Evolutionary conservation across 2,329 filamentous ascomycete species (phyloP).

Genomic region (Fusarium dlaminii): DNA sequence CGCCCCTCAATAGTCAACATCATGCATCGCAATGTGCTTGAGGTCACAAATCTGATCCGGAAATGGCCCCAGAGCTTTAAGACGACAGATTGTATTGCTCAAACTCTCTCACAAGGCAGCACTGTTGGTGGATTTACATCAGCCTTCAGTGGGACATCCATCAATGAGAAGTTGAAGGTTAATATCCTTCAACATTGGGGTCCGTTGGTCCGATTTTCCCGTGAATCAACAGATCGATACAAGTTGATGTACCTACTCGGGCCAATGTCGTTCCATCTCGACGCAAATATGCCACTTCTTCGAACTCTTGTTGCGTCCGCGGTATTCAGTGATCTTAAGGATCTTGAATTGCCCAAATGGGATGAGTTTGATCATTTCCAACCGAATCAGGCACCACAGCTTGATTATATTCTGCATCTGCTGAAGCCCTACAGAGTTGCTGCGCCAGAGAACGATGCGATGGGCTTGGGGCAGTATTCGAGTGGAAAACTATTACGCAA

Average conservation of each 20-base stretch:
- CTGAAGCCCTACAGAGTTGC: constrained; percentile 33
- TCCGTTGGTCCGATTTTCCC: constrained; percentile 21
- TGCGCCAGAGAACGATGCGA: constrained; percentile 1
- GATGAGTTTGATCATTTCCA: constrained; percentile 37
- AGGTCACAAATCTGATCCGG: constrained; percentile 21
- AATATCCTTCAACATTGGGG: constrained; percentile 35
- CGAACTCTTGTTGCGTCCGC: constrained; percentile 36
- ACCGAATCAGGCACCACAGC: constrained; percentile 29
- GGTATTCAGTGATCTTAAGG: constrained; percentile 30
- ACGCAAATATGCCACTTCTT: constrained; percentile 32
- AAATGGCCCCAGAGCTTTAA: constrained; percentile 31
- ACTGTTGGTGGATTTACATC: constrained; percentile 31
- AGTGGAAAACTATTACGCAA: constrained; percentile 38
- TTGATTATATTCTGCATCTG: constrained; percentile 29
- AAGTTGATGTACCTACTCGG: constrained; percentile 38
- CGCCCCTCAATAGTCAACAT: constrained; percentile 30
- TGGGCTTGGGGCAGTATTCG: constrained; percentile 25
- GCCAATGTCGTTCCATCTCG: constrained; percentile 34
- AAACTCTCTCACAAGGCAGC: constrained; percentile 15
- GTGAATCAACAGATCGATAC: constrained; percentile 14
- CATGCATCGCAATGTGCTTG: constrained; percentile 37
- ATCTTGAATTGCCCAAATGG: constrained; percentile 27
- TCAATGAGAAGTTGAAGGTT: constrained; percentile 33
- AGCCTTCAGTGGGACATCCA: constrained; percentile 23
- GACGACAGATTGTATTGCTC: constrained; percentile 30